A percentile compares a stretch with the other conserved stretches of the same genome.
Evolutionary conservation across 179 eudicot species (phyloP).

Genomic region (Beta lomatogona): DNA sequence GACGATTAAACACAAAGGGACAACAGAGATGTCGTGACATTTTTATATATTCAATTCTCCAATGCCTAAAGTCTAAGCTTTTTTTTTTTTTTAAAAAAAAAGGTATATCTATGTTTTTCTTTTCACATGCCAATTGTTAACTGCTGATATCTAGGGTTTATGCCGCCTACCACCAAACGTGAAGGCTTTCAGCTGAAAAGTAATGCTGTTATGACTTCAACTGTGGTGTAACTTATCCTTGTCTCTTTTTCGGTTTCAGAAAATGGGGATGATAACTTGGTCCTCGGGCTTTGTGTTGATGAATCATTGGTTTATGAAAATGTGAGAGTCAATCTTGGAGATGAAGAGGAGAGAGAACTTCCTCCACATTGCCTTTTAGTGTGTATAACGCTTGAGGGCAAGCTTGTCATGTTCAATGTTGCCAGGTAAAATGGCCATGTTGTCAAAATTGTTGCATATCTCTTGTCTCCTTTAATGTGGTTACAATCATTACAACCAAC

Average conservation of each 20-base stretch:
- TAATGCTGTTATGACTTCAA: background rate
- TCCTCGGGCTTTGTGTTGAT: constrained; percentile 71
- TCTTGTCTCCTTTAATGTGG: background rate
- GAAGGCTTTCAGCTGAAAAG: no score
- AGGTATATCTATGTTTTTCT: no score
- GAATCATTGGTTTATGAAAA: constrained; percentile 53
- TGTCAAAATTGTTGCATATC: constrained; percentile 3
- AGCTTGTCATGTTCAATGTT: constrained; percentile 67
- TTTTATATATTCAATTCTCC: background rate
- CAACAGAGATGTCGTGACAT: background rate
- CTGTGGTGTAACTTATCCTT: background rate
- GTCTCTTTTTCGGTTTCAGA: constrained; percentile 36
- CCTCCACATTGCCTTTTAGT: constrained; percentile 67
- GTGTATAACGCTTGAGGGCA: constrained; percentile 87
- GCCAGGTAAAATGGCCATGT: constrained; percentile 58
- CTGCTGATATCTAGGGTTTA: no score
- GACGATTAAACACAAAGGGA: background rate
- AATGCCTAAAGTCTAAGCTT: background rate
- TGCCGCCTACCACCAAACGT: no score
- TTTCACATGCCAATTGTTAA: no score
- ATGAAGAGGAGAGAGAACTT: constrained; percentile 65
- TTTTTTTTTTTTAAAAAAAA: no score
- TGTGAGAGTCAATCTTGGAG: constrained; percentile 62
- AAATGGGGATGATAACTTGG: constrained; percentile 76
- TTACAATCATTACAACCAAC: background rate